Percentiles rank a stretch among this genome's conserved stretches.
Conservation (phyloP, 345 rosid genomes). For the Microcos paniculata region DNA sequence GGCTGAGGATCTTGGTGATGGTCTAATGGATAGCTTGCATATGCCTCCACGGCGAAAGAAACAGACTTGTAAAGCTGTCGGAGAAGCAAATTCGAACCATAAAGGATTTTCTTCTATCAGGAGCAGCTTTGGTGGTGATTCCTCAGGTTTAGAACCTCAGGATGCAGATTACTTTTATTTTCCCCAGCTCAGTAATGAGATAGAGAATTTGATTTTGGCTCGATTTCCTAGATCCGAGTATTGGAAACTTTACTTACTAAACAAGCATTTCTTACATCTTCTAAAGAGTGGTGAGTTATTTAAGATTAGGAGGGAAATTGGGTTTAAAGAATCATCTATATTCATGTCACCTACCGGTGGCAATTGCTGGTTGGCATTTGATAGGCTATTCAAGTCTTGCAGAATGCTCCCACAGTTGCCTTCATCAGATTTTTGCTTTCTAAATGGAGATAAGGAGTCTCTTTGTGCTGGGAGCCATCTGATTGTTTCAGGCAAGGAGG, state of each 20-base stretch:
- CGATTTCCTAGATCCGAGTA: slow-evolving; percentile 69
- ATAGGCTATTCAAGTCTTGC: slow-evolving; percentile 41
- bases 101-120: slow-evolving; percentile 15
- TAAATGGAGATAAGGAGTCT: slow-evolving; percentile 66
- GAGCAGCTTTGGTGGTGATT: slow-evolving; percentile 24
- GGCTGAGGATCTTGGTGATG: slow-evolving; percentile 26
- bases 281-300: slow-evolving; percentile 68
- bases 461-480: slow-evolving; percentile 81
- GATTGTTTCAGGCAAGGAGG: slow-evolving; percentile 70
- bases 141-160: slow-evolving; percentile 56
- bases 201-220: slow-evolving; percentile 72
- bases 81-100: slow-evolving; percentile 1
- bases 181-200: slow-evolving; percentile 63
- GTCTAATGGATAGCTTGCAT: slow-evolving; percentile 11
- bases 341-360: slow-evolving; percentile 74
- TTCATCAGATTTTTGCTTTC: slow-evolving; percentile 65
- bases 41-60: slow-evolving; percentile 22
- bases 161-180: slow-evolving; percentile 85
- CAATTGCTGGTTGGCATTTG: slow-evolving; percentile 73
- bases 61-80: slow-evolving; percentile 11
- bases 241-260: slow-evolving; percentile 60
- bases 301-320: slow-evolving; percentile 59
- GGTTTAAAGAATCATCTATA: slow-evolving; percentile 64
- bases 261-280: slow-evolving; percentile 48
- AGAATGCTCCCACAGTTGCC: slow-evolving; percentile 67